phyloP scores from a whole-genome alignment of 1,139 yeast species.

The Taiozyma sp. region DNA sequence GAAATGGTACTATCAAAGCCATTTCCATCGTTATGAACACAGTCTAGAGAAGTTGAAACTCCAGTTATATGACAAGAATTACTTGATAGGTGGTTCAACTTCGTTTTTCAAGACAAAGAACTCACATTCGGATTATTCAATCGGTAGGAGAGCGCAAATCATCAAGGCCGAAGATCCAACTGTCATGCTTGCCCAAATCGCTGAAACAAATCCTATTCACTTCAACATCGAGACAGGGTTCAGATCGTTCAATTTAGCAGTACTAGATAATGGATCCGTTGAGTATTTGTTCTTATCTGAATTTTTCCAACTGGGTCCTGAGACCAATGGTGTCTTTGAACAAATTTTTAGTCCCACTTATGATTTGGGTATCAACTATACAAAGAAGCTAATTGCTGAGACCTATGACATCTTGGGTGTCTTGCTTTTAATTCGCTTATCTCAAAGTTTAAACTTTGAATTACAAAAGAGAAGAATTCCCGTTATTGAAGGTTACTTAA shows the following conservation, averaged over 20 bases:
- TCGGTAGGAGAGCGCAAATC: conserved; percentile 54
- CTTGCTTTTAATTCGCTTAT: conserved; percentile 68
- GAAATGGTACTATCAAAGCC: conserved; percentile 85
- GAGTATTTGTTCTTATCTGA: conserved; percentile 73
- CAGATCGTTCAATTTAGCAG: conserved; percentile 67
- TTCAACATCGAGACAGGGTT: conserved; percentile 74
- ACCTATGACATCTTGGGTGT: conserved; percentile 77
- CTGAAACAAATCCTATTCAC: conserved; percentile 65
- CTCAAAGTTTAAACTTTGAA: conserved; percentile 59
- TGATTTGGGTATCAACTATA: conserved; percentile 50
- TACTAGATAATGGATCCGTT: conserved; percentile 72
- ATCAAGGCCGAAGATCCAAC: conserved; percentile 51
- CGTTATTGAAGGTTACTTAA: conserved; percentile 68
- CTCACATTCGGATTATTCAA: conserved; percentile 18
- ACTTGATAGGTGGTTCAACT: conserved; percentile 40
- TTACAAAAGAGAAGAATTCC: conserved; percentile 66
- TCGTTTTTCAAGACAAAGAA: conserved; percentile 7
- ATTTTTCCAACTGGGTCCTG: conserved; percentile 53
- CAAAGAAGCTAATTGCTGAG: conserved; percentile 41
- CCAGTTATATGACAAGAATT: conserved; percentile 46
- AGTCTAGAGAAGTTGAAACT: conserved; percentile 64
- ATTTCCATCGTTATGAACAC: conserved; percentile 74
- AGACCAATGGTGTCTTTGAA: conserved; percentile 38
- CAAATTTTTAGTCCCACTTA: conserved; percentile 47
- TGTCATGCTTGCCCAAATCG: conserved; percentile 80